Evolutionary conservation across 805 yeast genomes (phyloP).

Genomic region (Phaffomyces opuntiae): DNA sequence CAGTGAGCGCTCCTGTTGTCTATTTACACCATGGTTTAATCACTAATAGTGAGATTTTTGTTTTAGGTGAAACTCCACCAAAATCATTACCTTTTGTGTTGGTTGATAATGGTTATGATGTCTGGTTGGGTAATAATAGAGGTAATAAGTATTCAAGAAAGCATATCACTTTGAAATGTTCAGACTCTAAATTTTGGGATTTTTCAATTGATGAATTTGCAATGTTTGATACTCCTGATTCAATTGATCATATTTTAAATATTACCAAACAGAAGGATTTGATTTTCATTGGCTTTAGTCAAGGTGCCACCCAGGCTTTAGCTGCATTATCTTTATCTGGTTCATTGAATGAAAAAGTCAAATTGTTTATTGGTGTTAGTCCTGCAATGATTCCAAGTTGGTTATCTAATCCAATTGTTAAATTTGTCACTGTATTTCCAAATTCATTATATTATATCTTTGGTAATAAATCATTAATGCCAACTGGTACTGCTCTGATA

Average conservation of each 20-base stretch:
- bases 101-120: slow-evolving; percentile 82
- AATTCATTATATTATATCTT: slow-evolving; percentile 63
- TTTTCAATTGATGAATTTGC: slow-evolving; percentile 92
- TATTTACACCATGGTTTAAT: slow-evolving; percentile 89
- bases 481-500: slow-evolving; percentile 74
- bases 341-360: slow-evolving; percentile 48
- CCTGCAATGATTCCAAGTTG: slow-evolving; percentile 95
- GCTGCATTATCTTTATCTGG: slow-evolving; percentile 74
- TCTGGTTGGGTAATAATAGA: slow-evolving; percentile 89
- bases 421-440: slow-evolving; percentile 72
- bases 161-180: slow-evolving; percentile 44
- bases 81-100: slow-evolving; percentile 64
- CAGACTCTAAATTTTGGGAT: slow-evolving; percentile 63
- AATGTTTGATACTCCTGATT: slow-evolving; percentile 80
- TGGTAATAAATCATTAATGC: slow-evolving; percentile 67
- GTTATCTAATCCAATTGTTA: slow-evolving; percentile 66
- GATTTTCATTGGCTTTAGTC: slow-evolving; percentile 83
- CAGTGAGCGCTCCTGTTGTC: slow-evolving; percentile 45
- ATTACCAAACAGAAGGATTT: slow-evolving; percentile 48
- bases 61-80: slow-evolving; percentile 54
- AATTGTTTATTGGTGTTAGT: slow-evolving; percentile 69
- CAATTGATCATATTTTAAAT: slow-evolving; percentile 63
- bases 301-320: slow-evolving; percentile 91
- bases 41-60: slow-evolving; percentile 51
- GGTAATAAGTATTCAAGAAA: slow-evolving; percentile 91